Conservation (phyloP, 1,284 basidiomycete genomes). For the Ceratobasidium sp. region DNA sequence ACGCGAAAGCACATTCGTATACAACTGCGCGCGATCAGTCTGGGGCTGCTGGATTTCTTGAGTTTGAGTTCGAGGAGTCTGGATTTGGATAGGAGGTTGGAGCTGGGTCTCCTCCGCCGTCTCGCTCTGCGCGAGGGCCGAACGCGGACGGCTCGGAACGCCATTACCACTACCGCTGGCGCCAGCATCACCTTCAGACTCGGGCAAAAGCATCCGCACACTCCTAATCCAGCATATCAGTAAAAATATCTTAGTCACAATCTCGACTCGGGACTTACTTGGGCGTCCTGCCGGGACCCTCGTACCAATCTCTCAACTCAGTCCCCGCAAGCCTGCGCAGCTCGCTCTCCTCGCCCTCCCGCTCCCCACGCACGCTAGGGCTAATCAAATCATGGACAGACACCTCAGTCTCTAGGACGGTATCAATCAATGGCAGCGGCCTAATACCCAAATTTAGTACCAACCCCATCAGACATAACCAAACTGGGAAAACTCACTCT, state of each 20-base stretch:
- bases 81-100: conserved; percentile 9
- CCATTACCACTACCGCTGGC: neutral
- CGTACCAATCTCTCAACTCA: conserved; percentile 38
- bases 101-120: neutral
- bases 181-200: conserved; percentile 1
- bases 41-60: conserved; percentile 33
- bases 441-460: conserved; percentile 12
- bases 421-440: conserved; percentile 19
- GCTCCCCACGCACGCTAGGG: conserved; percentile 15
- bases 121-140: conserved; percentile 24
- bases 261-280: conserved; percentile 16
- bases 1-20: conserved; percentile 25
- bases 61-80: neutral
- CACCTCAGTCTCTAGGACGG: conserved; percentile 7
- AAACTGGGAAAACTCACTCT: conserved; percentile 14
- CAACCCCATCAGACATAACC: neutral
- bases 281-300: conserved; percentile 25
- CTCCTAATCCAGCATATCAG: conserved; percentile 14
- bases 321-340: conserved; percentile 27
- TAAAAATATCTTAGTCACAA: neutral
- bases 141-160: conserved; percentile 8
- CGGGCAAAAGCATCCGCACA: conserved; percentile 39
- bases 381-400: conserved; percentile 41
- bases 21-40: conserved; percentile 20
- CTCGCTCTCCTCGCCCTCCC: conserved; percentile 5